phyloP scores from a whole-genome alignment of 2,329 filamentous ascomycete genomes.

The Juglanconis oblonga region DNA sequence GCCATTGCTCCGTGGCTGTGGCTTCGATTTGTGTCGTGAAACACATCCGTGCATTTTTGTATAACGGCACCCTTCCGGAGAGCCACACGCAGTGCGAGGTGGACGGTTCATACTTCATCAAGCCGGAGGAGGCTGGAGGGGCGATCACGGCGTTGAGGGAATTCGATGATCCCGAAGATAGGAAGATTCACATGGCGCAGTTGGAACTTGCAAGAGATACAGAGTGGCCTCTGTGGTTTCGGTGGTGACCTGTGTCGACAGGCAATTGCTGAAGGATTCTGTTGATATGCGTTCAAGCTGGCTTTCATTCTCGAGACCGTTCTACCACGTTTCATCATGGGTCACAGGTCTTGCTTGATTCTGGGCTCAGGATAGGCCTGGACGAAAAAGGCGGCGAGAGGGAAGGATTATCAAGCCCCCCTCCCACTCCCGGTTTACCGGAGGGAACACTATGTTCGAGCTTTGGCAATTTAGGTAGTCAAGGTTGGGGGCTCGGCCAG shows the following conservation, averaged over 20 bases:
- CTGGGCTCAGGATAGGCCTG: no score
- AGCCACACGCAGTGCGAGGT: slow-evolving; percentile 34
- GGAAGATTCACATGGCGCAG: slow-evolving; percentile 15
- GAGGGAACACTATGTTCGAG: no score
- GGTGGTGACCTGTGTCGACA: background rate
- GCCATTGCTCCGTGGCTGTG: slow-evolving; percentile 38
- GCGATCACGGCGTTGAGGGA: background rate
- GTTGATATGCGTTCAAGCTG: no score
- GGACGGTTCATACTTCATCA: slow-evolving; percentile 37
- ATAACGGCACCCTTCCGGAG: slow-evolving; percentile 35
- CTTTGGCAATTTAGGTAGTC: no score
- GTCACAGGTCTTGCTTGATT: no score
- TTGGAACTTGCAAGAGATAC: slow-evolving; percentile 15
- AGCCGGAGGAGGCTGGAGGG: slow-evolving; percentile 22
- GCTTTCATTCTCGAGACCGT: background rate
- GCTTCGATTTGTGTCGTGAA: slow-evolving; percentile 34
- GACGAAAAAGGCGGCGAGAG: no score
- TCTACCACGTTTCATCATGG: no score
- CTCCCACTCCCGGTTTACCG: no score
- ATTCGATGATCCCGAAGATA: slow-evolving; percentile 12
- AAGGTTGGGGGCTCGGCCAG: no score
- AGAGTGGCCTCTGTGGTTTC: slow-evolving; percentile 12
- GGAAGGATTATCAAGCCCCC: no score
- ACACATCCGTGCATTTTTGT: slow-evolving; percentile 35
- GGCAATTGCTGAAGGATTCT: no score